Base-by-base conservation (phyloP, 1,284 basidiomycete genomes). In the Sphaerobolus stellatus region DNA sequence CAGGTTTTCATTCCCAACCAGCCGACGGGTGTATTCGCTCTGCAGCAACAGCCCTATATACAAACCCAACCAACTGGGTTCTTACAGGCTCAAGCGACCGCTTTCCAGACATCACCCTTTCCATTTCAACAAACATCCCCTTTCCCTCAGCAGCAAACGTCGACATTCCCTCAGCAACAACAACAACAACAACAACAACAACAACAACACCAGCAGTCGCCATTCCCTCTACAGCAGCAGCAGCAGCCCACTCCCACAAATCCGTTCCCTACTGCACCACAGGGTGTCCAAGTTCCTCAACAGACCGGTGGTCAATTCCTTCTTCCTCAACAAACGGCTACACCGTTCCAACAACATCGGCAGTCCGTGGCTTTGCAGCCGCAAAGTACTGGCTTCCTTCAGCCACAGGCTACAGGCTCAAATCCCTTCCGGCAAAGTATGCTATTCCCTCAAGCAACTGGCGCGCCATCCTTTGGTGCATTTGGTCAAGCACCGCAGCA, bases 361-460 rank as follows among this genome's bases (percentile, higher is more conserved):
- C 50, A 51, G 27, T 51, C 50, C 13, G 5, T 33, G 9, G 65
- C 79, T 66, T 60, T 80, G 48, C 79, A 76, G 58, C 74, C 79
- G 31, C 81, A 83, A 59, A 61, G 74, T 18, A 49, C 46, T 13
- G 52, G 52, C 14, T 70, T 74, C 61, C 61, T 88, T 20, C 75
- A 81, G 63, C 77, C 85, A 7, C 86, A 89, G 62, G 63, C 71
- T 20, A 94, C 92, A 1, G 92, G 90, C 3, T 76, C 80, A 38
- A 91, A 90, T 64, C 84, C 86, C 1, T 77, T 76, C 68, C 62
- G 74, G 36, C 77, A 80, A 58, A 76, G 69, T 48, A 75, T 76
- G 68, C 67, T 78, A 58, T 66, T 74, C 57, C 72, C 77, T 5
- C 78, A 79, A 57, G 65, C 69, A 46, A 81, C 79, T 2, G 80